Evolutionary conservation across 345 rosid species (phyloP).

Genomic region (Geranium brycei): DNA sequence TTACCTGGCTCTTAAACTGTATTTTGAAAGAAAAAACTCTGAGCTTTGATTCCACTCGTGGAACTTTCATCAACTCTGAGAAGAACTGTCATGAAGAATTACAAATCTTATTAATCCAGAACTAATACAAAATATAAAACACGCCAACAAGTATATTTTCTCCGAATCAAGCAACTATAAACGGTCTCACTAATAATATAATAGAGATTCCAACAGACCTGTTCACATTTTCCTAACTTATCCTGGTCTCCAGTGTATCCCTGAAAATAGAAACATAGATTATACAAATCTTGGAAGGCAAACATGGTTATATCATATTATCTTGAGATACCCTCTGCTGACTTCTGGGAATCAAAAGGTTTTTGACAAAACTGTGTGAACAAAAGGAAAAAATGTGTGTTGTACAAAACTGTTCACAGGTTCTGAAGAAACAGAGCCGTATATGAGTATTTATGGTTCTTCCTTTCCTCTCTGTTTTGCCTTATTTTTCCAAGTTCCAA

Average conservation of each 20-base stretch:
- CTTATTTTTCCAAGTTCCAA: neutral
- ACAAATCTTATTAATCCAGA: conserved; percentile 12
- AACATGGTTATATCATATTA: no score
- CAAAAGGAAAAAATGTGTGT: neutral
- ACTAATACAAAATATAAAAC: conserved; percentile 7
- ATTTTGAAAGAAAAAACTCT: conserved; percentile 86
- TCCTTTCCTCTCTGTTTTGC: neutral
- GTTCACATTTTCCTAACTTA: conserved; percentile 85
- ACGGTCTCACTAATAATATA: neutral
- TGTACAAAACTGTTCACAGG: neutral
- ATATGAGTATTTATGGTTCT: neutral
- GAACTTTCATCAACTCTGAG: conserved; percentile 79
- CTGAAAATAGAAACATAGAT: conserved; percentile 24
- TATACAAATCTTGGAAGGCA: neutral
- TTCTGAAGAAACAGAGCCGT: neutral
- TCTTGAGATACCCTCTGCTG: neutral
- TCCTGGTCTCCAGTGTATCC: conserved; percentile 75
- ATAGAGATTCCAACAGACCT: conserved; percentile 28
- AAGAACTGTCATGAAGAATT: conserved; percentile 50
- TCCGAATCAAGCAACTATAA: neutral
- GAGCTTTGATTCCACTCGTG: conserved; percentile 83
- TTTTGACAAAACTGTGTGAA: neutral
- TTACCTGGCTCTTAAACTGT: conserved; percentile 74
- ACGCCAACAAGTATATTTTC: neutral
- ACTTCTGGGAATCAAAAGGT: neutral